A percentile compares a stretch with the other conserved stretches of the same genome.
phyloP scores from a whole-genome alignment of 192 early-diverging fungal genomes.

The Spinellus fusiger region DNA sequence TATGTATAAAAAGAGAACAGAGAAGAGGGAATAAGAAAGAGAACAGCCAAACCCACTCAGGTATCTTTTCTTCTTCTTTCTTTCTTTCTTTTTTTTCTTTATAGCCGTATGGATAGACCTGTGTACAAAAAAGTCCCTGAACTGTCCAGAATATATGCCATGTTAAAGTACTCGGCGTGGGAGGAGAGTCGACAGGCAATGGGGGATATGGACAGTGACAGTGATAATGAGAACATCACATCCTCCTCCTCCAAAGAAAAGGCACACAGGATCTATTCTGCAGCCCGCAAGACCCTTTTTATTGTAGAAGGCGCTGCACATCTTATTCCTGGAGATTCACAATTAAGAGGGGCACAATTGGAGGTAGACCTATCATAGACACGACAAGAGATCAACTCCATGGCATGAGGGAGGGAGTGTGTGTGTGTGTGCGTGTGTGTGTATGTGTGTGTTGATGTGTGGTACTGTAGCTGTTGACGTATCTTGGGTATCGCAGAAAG shows the following conservation, averaged over 20 bases:
- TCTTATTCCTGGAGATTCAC: neutral
- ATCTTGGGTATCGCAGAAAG: neutral
- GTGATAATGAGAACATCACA: neutral
- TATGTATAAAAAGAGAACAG: no score
- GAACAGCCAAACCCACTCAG: neutral
- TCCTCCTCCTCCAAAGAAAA: no score
- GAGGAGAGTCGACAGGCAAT: neutral
- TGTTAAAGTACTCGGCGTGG: neutral
- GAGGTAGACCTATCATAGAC: neutral
- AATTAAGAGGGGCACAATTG: neutral
- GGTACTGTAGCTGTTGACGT: neutral
- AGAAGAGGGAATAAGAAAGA: neutral
- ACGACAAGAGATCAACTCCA: neutral
- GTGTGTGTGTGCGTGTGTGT: no score
- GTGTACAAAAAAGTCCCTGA: neutral
- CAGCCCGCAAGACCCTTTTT: neutral
- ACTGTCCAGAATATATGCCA: neutral
- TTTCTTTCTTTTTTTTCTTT: neutral
- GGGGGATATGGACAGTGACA: neutral
- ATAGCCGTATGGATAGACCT: neutral
- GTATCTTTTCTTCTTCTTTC: no score
- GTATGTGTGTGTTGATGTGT: neutral
- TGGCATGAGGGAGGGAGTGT: neutral
- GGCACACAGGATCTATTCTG: neutral
- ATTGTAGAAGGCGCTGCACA: neutral